phyloP scores from a whole-genome alignment of 2,329 filamentous ascomycete genomes.

The Xylaria sp. region DNA sequence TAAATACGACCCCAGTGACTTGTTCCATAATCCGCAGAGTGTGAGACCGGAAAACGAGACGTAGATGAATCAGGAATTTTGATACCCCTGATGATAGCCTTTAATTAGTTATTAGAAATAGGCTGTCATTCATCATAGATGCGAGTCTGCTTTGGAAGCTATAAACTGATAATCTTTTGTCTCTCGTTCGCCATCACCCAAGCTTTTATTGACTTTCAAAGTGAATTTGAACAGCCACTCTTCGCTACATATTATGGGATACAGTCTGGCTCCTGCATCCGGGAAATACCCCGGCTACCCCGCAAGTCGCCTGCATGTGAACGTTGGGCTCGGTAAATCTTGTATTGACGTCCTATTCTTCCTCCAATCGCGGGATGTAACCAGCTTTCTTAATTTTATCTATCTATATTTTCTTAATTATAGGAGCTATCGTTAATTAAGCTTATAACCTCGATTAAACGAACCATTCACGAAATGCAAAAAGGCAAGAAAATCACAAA shows the following conservation, averaged over 20 bases:
- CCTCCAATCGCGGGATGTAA: slow-evolving; percentile 32
- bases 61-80: neutral
- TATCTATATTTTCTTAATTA: neutral
- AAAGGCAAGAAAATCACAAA: neutral
- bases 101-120: slow-evolving; percentile 9
- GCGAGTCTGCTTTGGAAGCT: neutral
- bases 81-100: slow-evolving; percentile 10
- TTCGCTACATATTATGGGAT: neutral
- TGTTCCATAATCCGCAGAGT: slow-evolving; percentile 70
- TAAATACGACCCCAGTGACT: slow-evolving; percentile 61
- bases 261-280: neutral
- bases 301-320: slow-evolving; percentile 16
- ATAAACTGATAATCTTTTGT: neutral
- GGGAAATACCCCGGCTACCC: slow-evolving; percentile 22
- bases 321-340: slow-evolving; percentile 8
- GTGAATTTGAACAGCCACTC: neutral
- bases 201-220: neutral
- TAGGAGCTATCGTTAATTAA: neutral
- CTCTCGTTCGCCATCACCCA: neutral
- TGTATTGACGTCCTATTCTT: slow-evolving; percentile 30
- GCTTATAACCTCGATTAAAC: neutral
- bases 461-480: neutral
- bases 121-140: neutral
- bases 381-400: neutral
- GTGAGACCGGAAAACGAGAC: slow-evolving; percentile 47